Conservation (phyloP, 495 filamentous ascomycete species). For the Neurospora sp. region DNA sequence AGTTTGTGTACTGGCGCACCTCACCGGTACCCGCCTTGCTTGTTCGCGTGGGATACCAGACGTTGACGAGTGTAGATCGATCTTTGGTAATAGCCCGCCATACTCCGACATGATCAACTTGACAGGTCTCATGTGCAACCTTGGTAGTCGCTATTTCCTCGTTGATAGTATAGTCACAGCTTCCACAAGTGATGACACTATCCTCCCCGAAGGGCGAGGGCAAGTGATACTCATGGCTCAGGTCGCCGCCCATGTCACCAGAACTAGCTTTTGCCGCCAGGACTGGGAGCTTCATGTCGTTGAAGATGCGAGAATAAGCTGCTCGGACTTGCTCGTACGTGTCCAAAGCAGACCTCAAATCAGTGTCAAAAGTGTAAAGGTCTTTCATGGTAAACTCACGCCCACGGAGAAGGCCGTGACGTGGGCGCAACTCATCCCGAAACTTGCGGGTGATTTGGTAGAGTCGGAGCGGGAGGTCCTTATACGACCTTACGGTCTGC, state of each 20-base stretch:
- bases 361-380: constrained; percentile 88
- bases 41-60: constrained; percentile 46
- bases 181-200: constrained; percentile 60
- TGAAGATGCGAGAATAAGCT: constrained; percentile 65
- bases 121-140: neutral
- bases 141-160: constrained; percentile 52
- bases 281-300: constrained; percentile 75
- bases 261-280: constrained; percentile 82
- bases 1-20: constrained; percentile 16
- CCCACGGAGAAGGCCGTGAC: constrained; percentile 81
- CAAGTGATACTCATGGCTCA: constrained; percentile 94
- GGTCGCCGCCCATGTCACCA: constrained; percentile 84
- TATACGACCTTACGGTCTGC: constrained; percentile 68
- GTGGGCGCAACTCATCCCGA: constrained; percentile 78
- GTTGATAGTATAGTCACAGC: constrained; percentile 71
- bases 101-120: constrained; percentile 11
- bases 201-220: constrained; percentile 77
- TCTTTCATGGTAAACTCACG: constrained; percentile 98
- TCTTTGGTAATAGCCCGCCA: constrained; percentile 68
- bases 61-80: constrained; percentile 52
- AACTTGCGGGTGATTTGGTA: constrained; percentile 96
- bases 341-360: constrained; percentile 49
- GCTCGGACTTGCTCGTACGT: constrained; percentile 66
- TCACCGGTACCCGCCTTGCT: constrained; percentile 6
- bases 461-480: constrained; percentile 72